Percentiles rank a stretch among this genome's conserved stretches.
phyloP scores from a whole-genome alignment of 2,329 filamentous ascomycete genomes.

The Alternaria hordeiaustralica region DNA sequence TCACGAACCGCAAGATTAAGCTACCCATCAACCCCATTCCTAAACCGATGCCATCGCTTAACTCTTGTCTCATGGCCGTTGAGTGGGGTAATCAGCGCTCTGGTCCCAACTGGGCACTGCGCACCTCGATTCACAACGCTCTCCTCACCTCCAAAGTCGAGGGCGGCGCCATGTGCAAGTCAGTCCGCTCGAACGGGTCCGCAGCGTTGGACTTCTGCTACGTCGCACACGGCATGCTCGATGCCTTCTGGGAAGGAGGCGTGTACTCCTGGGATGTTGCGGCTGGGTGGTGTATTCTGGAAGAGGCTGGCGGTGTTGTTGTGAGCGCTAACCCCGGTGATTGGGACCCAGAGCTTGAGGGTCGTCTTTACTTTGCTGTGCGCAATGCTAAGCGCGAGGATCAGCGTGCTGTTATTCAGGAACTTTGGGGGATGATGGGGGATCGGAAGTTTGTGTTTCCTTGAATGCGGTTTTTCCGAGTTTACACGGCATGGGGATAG shows the following conservation, averaged over 20 bases:
- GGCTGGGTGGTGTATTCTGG: constrained; percentile 48
- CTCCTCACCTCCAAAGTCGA: constrained; percentile 36
- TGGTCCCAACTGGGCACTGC: constrained; percentile 47
- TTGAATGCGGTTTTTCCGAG: neutral
- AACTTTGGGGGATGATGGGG: constrained; percentile 47
- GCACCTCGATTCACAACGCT: constrained; percentile 34
- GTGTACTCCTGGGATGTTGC: constrained; percentile 48
- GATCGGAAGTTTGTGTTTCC: constrained; percentile 39
- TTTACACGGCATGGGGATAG: neutral
- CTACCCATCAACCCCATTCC: constrained; percentile 40
- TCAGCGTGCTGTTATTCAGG: constrained; percentile 41
- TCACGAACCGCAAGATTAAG: constrained; percentile 27
- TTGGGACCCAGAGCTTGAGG: constrained; percentile 45
- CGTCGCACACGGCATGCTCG: constrained; percentile 44
- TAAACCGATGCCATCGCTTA: constrained; percentile 34
- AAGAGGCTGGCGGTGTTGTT: constrained; percentile 48
- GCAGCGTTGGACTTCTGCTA: constrained; percentile 50
- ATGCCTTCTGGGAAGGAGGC: constrained; percentile 48
- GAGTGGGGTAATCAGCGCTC: constrained; percentile 49
- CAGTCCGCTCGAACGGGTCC: constrained; percentile 43
- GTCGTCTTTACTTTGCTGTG: constrained; percentile 45
- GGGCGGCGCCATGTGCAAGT: constrained; percentile 45
- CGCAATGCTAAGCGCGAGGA: constrained; percentile 38
- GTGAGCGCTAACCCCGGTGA: constrained; percentile 45
- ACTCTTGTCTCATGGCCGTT: constrained; percentile 42